Evolutionary conservation across 2,329 filamentous ascomycete species (phyloP), one percentile per base, ranked within the genome.

Genomic region (Cercospora zeae-maydis): DNA sequence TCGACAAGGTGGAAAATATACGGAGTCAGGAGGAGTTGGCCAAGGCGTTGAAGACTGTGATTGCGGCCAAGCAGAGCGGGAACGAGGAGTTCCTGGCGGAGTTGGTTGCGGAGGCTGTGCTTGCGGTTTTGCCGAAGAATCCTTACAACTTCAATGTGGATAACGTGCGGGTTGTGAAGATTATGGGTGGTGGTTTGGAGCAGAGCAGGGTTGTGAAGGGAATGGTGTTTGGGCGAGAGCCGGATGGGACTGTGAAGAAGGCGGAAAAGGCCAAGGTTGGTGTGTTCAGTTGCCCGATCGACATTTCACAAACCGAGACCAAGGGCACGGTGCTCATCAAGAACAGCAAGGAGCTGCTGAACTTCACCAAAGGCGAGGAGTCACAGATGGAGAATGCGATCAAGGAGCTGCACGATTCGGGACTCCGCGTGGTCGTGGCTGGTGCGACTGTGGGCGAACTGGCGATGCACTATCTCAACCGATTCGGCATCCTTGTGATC

Each of bases 121-220:
- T 98, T 61, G 88, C 92, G 49, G 93, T 99, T 19, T 85, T 99
- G 67, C 95, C 96, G 70, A 97, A 97, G 83, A 96, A 97, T 80
- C 90, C 95, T 21, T 80, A 84, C 76, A 93, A 96, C 81, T 99
- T 99, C 85, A 99, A 97, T 79, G 92, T 99, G 68, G 95, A 99
- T 83, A 99, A 99, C 78, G 89, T 99, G 73, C 91, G 95, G 64
- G 96, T 99, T 63, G 96, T 99, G 72, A 99, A 99, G 85, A 99
- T 99, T 74, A 98, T 99, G 93, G 95, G 95, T 72, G 93, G 95
- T 68, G 92, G 90, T 76, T 82, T 99, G 75, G 91, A 96, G 74
- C 93, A 99, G 81, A 96, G 92, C 77, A 88, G 87, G 69, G 93
- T 99, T 13, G 89, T 99, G 64, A 96, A 91, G 83, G 95, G 95